These are phyloP conservation scores for Rhynchosporium graminicola DNA, from an alignment of 2,329 filamentous ascomycete genomes.

Conservation along the genomic window DNA sequence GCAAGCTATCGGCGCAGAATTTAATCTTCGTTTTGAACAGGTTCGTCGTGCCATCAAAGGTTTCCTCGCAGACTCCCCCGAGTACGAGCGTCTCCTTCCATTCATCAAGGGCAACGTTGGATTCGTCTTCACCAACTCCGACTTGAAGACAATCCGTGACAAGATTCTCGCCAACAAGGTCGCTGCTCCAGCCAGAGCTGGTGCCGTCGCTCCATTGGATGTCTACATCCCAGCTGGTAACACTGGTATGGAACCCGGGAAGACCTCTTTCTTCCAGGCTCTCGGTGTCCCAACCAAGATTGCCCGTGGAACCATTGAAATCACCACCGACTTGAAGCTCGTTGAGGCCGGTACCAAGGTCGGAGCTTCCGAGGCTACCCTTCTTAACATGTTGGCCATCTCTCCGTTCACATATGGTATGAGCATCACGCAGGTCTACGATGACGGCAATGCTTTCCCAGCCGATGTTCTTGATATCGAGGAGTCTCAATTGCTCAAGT, in stretches of 20 bases:
- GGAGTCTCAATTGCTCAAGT: conserved; percentile 88
- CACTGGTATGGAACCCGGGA: conserved; percentile 99
- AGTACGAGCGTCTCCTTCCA: conserved; percentile 97
- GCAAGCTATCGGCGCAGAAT: neutral
- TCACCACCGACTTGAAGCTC: conserved; percentile 96
- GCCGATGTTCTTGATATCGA: conserved; percentile 86
- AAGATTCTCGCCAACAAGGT: conserved; percentile 97
- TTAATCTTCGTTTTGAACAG: conserved; percentile 45
- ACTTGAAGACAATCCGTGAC: conserved; percentile 89
- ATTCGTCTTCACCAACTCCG: conserved; percentile 99
- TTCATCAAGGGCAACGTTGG: conserved; percentile 97
- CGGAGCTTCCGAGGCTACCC: conserved; percentile 96
- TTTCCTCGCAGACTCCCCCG: conserved; percentile 85
- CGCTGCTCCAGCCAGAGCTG: conserved; percentile 94
- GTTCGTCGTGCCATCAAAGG: conserved; percentile 97
- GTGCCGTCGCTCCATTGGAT: conserved; percentile 90
- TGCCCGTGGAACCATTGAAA: conserved; percentile 99
- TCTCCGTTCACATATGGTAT: conserved; percentile 99
- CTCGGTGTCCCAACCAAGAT: conserved; percentile 99
- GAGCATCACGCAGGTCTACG: conserved; percentile 94
- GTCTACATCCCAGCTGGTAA: conserved; percentile 97
- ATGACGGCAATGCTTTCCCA: conserved; percentile 91
- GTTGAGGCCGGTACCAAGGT: conserved; percentile 92
- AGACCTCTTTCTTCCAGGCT: conserved; percentile 99
- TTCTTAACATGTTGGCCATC: conserved; percentile 99